Conservation (phyloP, 1,284 basidiomycete genomes). For the Cryptococcus jaspeensis region DNA sequence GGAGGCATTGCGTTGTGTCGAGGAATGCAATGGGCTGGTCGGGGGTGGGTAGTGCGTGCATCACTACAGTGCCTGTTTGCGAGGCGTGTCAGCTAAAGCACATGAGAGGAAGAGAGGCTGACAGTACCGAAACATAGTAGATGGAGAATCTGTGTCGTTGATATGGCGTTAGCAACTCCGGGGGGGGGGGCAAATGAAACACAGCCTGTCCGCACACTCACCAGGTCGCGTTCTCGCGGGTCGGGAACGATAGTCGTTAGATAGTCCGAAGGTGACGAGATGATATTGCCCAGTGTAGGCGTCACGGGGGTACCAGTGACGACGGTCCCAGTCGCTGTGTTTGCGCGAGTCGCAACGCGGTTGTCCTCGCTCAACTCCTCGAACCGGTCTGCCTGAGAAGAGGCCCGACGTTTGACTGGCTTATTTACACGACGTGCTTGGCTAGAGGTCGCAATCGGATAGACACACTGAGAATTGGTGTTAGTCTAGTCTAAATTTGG, state of each 20-base stretch:
- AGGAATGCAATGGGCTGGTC: conserved; percentile 18
- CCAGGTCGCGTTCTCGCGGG: conserved; percentile 14
- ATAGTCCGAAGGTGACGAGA: conserved; percentile 6
- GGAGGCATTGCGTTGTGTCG: conserved; percentile 14
- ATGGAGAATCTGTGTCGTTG: conserved; percentile 10
- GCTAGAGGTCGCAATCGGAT: conserved; percentile 4
- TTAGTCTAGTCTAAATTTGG: no score
- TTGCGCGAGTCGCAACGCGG: not conserved
- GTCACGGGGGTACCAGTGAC: not conserved
- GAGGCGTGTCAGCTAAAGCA: not conserved
- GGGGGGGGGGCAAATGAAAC: not conserved
- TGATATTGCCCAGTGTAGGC: conserved; percentile 1
- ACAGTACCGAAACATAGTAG: conserved; percentile 14
- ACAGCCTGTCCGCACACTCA: not conserved
- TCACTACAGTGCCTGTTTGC: conserved; percentile 13
- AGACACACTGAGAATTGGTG: not conserved
- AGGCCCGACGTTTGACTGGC: not conserved
- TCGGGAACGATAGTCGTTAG: conserved; percentile 11
- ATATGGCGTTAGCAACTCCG: not conserved
- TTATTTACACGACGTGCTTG: not conserved
- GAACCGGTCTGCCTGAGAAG: not conserved
- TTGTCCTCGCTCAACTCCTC: not conserved
- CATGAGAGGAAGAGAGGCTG: not conserved
- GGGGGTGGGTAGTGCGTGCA: conserved; percentile 14
- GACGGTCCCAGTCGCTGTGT: not conserved